Percentiles rank a stretch among this genome's conserved stretches.
Evolutionary conservation across 164 flowering plant species (phyloP).

Genomic region (Macadamia integrifolia): DNA sequence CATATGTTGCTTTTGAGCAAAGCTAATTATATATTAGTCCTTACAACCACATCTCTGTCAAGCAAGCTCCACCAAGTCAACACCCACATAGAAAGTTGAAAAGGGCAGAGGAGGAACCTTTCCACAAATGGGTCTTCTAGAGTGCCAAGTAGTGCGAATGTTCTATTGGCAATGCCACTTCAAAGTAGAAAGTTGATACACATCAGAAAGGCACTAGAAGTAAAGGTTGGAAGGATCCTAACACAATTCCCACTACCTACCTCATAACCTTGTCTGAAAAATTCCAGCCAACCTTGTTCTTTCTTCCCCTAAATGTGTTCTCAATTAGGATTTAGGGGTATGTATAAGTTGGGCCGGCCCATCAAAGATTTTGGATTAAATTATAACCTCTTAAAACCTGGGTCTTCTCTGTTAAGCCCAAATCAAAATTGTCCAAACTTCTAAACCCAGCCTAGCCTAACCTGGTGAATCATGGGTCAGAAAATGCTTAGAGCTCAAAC

Average conservation of each 20-base stretch:
- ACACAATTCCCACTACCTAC: background rate
- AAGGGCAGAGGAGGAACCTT: background rate
- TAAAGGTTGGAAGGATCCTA: background rate
- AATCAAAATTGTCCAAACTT: too few relatives aligned
- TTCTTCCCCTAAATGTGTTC: too few relatives aligned
- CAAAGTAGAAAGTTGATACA: background rate
- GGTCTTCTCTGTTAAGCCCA: too few relatives aligned
- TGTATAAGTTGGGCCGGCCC: too few relatives aligned
- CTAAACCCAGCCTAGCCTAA: too few relatives aligned
- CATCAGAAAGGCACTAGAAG: background rate
- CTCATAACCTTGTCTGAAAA: background rate
- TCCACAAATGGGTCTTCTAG: background rate
- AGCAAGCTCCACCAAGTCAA: constrained; percentile 3
- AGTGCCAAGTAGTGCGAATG: background rate
- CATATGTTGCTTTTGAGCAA: constrained; percentile 10
- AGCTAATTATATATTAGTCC: constrained; percentile 5
- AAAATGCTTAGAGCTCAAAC: too few relatives aligned
- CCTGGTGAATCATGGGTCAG: too few relatives aligned
- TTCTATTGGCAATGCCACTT: background rate
- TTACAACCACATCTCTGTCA: constrained; percentile 12
- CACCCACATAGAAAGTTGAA: background rate
- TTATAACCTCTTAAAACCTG: too few relatives aligned
- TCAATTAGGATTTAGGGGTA: too few relatives aligned
- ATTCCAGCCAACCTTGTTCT: background rate
- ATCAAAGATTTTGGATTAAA: too few relatives aligned